Evolutionary conservation across 2,329 filamentous ascomycete genomes (phyloP), one percentile per base, ranked within the genome.

Genomic region (Pseudocercospora pini-densiflorae): DNA sequence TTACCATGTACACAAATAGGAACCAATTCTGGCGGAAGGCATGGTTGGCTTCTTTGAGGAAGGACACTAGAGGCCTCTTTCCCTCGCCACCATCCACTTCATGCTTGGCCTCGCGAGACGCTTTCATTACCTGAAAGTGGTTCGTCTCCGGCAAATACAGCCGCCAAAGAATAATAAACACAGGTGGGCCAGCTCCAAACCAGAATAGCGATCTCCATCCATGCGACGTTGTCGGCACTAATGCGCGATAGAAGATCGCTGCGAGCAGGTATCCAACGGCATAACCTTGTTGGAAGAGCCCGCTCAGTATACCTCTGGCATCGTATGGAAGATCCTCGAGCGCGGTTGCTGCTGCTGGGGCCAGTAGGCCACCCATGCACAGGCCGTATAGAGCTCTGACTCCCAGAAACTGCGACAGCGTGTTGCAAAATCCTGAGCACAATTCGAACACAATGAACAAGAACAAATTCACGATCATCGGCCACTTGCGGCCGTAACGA

Each of bases 311-410:
- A 36, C 79, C 79, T 21, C 78, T 76, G 53, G 79, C 79, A 62
- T 79, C 78, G 29, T 77, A 74, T 4, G 79, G 78, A 3, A 76
- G 71, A 53, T 81, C 79, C 68, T 81, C 79, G 0, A 81, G 72
- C 3, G 79, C 79, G 1, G 79, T 80, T 3, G 78, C 75, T 5
- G 76, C 78, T 2, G 78, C 77, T n/a, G 71, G 72, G 9, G 68
- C 72, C 19, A 73, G 71, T 2, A 73, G 62, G 67, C 77, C 78
- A 53, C 77, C 78, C 78, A 80, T 80, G 5, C 77, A 66, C 59
- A 80, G 77, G 4, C 79, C 79, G 62, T 77, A 80, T 7, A 81
- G 68, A 0, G 78, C 71, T 12, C 79, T 71, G 4, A 77, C 75
- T 7, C 71, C 79, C n/a, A 81, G 71, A 51, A 81, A 79, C 49